phyloP scores from a whole-genome alignment of 2,329 filamentous ascomycete species.

The Lasiodiplodia gonubiensis region DNA sequence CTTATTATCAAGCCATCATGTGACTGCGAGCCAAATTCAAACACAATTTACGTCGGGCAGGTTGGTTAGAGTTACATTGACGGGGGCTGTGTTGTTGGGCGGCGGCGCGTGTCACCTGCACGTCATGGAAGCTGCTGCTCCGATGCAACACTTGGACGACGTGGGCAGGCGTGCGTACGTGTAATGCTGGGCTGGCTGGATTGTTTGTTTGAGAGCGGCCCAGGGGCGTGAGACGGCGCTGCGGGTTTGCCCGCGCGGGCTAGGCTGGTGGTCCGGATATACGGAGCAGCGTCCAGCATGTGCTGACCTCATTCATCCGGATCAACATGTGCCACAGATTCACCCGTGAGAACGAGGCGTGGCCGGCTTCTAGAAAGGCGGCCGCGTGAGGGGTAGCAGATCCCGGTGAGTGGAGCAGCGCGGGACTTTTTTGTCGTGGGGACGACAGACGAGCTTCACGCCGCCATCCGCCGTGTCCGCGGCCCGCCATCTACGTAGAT shows the following conservation, averaged over 20 bases:
- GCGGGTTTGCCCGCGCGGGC: conserved; percentile 17
- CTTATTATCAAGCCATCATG: neutral
- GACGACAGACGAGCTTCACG: neutral
- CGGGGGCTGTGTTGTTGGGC: conserved; percentile 6
- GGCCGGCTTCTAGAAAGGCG: conserved; percentile 15
- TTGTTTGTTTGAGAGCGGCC: conserved; percentile 17
- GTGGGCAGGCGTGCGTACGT: conserved; percentile 7
- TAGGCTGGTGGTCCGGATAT: conserved; percentile 11
- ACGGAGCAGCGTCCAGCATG: conserved; percentile 13
- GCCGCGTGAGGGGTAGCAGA: conserved; percentile 9
- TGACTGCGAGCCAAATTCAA: conserved; percentile 3
- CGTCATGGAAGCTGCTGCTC: conserved; percentile 13
- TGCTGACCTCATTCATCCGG: conserved; percentile 20
- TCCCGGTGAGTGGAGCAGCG: conserved; percentile 9
- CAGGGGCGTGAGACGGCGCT: neutral
- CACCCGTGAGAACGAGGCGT: neutral
- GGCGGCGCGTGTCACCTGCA: conserved; percentile 10
- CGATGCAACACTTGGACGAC: conserved; percentile 18
- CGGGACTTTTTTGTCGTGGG: neutral
- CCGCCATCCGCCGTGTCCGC: conserved; percentile 13
- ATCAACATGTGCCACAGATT: neutral
- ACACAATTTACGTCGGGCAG: neutral
- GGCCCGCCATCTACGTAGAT: conserved; percentile 10
- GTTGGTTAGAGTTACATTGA: conserved; percentile 15
- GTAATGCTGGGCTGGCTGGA: conserved; percentile 8